phyloP scores from a whole-genome alignment of 805 yeast genomes.

The Candida tallmaniae region DNA sequence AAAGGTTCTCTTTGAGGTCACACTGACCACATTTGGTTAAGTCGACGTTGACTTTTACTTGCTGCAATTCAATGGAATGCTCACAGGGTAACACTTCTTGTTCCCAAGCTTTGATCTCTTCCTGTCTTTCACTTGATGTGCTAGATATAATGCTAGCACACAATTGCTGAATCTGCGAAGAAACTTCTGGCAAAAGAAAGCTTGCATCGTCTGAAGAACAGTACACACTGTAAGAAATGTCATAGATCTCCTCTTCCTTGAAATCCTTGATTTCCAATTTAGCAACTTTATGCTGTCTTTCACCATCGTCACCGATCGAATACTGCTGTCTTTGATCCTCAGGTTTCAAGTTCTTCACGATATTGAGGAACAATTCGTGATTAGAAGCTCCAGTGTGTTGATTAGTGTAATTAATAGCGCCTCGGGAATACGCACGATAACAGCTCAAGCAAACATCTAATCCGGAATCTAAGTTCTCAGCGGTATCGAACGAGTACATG shows the following conservation, averaged over 20 bases:
- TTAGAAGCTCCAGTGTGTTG: slow-evolving; percentile 50
- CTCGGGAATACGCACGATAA: slow-evolving; percentile 63
- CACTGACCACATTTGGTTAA: slow-evolving; percentile 51
- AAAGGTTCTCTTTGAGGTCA: slow-evolving; percentile 69
- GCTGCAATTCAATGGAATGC: slow-evolving; percentile 61
- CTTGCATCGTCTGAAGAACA: slow-evolving; percentile 27
- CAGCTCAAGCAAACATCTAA: slow-evolving; percentile 74
- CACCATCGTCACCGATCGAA: slow-evolving; percentile 17
- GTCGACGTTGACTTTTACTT: slow-evolving; percentile 23
- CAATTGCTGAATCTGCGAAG: slow-evolving; percentile 19
- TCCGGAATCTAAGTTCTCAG: slow-evolving; percentile 47
- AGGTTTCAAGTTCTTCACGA: slow-evolving; percentile 49
- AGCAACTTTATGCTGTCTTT: slow-evolving; percentile 42
- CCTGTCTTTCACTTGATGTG: slow-evolving; percentile 52
- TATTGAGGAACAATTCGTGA: slow-evolving; percentile 58
- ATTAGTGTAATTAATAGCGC: slow-evolving; percentile 44
- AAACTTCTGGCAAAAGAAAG: slow-evolving; percentile 18
- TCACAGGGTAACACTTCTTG: slow-evolving; percentile 77
- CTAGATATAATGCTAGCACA: slow-evolving; percentile 49
- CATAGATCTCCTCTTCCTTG: slow-evolving; percentile 59
- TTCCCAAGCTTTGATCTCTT: slow-evolving; percentile 89
- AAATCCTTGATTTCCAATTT: slow-evolving; percentile 66
- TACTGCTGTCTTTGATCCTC: slow-evolving; percentile 16
- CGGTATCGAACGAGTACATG: slow-evolving; percentile 76
- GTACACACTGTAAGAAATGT: slow-evolving; percentile 40